Evolutionary conservation across 495 filamentous ascomycete species (phyloP), one percentile per base, ranked within the genome.

Genomic region (Friedmanniomyces simplex): DNA sequence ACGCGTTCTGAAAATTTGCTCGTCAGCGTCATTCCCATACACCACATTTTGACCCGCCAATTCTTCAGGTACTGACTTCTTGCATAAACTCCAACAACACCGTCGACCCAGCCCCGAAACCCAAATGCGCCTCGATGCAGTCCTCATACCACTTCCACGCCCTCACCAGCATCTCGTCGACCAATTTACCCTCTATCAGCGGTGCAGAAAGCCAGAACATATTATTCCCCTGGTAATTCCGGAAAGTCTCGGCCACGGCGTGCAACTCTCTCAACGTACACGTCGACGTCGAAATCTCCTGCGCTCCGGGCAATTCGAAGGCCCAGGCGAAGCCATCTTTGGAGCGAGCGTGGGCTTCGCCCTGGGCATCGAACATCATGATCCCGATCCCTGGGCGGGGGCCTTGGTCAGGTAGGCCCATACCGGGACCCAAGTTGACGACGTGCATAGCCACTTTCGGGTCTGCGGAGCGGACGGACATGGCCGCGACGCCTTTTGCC

Each of bases 41-140:
- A 28, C 48, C 8, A 50, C 8, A 18, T 22, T 1, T 26, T 26
- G 14, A n/a, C n/a, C n/a, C n/a, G n/a, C n/a, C n/a, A n/a, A n/a
- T n/a, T n/a, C n/a, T 24, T 10, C 24, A 7, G 21, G 28, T 32
- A 56, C 58, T 22, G 25, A 66, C 66, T 37, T 54, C 57, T 39
- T 68, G 66, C 66, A 68, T 68, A 26, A 66, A 50, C 54, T 70
- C 68, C 21, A 70, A 52, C 20, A 68, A 25, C 16, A 68, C 66
- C n/a, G 60, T 59, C 0, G 64, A 63, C 1, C 66, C 66, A 12
- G 32, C 57, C 24, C 51, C 60, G 30, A 67, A 45, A 14, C 46
- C 52, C 2, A 49, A 55, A 42, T 63, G 48, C 16, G 24, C 12
- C 10, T 51, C 37, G 24, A 68, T 43, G 24, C 49, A 43, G 1